Percentiles rank a stretch among this genome's conserved stretches.
Evolutionary conservation across 2,329 filamentous ascomycete genomes (phyloP).

Genomic region (Nemania sp.): DNA sequence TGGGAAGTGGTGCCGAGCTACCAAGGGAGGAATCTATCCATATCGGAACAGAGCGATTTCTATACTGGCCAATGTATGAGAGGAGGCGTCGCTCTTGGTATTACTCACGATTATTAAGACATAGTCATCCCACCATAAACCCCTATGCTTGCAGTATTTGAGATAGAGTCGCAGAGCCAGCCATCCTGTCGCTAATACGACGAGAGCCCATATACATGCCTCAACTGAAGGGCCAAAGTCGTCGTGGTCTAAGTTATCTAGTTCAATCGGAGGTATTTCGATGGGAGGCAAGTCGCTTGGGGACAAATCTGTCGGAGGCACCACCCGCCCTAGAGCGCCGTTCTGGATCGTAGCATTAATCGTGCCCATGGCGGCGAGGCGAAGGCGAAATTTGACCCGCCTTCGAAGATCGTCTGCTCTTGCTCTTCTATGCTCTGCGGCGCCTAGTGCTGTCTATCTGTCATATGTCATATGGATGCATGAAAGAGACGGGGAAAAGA

Average conservation of each 20-base stretch:
- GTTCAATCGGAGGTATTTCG: conserved; percentile 6
- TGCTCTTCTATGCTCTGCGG: conserved; percentile 6
- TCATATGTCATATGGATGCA: conserved; percentile 4
- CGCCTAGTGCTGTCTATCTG: not conserved
- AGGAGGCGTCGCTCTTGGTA: not conserved
- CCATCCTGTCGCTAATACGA: conserved; percentile 32
- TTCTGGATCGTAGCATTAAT: not conserved
- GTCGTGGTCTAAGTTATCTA: conserved; percentile 10
- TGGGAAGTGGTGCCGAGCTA: too few relatives aligned
- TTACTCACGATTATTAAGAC: conserved; percentile 42
- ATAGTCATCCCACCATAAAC: conserved; percentile 52
- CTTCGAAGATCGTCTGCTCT: conserved; percentile 2
- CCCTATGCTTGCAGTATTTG: conserved; percentile 44
- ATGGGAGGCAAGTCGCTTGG: conserved; percentile 4
- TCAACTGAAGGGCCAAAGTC: conserved; percentile 36
- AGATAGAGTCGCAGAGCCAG: conserved; percentile 42
- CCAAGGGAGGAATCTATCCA: not conserved
- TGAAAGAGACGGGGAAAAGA: conserved; percentile 4
- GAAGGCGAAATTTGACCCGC: not conserved
- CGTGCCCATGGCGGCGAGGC: conserved; percentile 14
- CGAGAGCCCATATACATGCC: conserved; percentile 36
- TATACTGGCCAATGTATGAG: not conserved
- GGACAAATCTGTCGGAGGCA: conserved; percentile 20
- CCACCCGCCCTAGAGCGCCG: conserved; percentile 12
- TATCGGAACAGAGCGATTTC: not conserved